Conservation (phyloP, 495 filamentous ascomycete species). For the Bacidia gigantensis region DNA sequence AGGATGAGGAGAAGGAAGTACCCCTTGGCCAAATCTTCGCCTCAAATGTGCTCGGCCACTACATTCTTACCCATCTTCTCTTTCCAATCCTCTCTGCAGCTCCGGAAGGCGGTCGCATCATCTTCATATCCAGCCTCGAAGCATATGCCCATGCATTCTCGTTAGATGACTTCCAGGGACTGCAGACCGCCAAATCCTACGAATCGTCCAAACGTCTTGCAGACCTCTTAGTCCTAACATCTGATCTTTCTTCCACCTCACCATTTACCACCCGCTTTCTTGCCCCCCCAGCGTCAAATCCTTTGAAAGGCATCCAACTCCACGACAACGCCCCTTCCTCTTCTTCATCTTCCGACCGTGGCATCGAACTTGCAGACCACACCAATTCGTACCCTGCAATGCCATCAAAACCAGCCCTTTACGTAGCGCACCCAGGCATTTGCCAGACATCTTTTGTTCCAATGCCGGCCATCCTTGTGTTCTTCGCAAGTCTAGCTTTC, state of each 20-base stretch:
- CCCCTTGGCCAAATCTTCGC: constrained; percentile 69
- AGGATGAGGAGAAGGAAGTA: constrained; percentile 18
- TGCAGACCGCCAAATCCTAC: constrained; percentile 50
- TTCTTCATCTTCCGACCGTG: neutral
- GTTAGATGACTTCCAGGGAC: constrained; percentile 61
- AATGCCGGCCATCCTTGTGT: constrained; percentile 48
- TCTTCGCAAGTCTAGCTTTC: constrained; percentile 48
- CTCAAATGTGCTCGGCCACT: constrained; percentile 91
- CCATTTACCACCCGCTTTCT: constrained; percentile 32
- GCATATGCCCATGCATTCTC: constrained; percentile 42
- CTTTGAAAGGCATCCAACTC: constrained; percentile 8
- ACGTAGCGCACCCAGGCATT: constrained; percentile 78
- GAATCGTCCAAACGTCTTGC: constrained; percentile 76
- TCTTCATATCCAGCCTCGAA: constrained; percentile 80
- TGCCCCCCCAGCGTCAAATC: constrained; percentile 19
- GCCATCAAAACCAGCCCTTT: constrained; percentile 40
- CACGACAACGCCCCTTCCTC: constrained; percentile 9
- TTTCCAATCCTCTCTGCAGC: constrained; percentile 51
- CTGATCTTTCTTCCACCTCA: constrained; percentile 46
- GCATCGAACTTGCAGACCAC: constrained; percentile 9
- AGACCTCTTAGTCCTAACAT: constrained; percentile 68
- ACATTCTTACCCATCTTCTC: constrained; percentile 72
- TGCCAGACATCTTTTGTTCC: constrained; percentile 69
- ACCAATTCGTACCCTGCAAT: constrained; percentile 3
- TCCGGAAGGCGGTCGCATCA: constrained; percentile 43